A percentile compares a stretch with the other conserved stretches of the same genome.
These are phyloP conservation scores for Pseudogymnoascus sp. DNA, from an alignment of 2,329 filamentous ascomycete genomes.

Conservation along the genomic window DNA sequence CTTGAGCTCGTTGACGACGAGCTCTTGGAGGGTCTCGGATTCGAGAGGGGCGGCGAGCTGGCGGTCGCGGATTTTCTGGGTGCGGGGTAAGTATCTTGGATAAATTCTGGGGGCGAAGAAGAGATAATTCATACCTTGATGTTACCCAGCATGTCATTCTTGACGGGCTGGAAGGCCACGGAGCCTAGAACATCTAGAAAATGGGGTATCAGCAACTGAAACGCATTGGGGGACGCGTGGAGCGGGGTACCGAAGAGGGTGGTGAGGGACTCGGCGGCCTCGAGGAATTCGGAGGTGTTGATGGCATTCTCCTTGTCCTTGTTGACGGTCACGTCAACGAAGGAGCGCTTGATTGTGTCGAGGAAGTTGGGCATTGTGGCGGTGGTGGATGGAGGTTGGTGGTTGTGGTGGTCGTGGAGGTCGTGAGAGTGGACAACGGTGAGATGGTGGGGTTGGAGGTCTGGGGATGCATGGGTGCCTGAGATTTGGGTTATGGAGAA, in stretches of 20 bases:
- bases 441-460: slow-evolving; percentile 4
- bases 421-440: background rate
- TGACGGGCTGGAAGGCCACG: slow-evolving; percentile 81
- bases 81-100: slow-evolving; percentile 7
- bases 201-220: background rate
- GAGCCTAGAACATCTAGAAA: slow-evolving; percentile 52
- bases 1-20: slow-evolving; percentile 81
- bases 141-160: slow-evolving; percentile 85
- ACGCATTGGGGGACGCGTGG: background rate
- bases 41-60: slow-evolving; percentile 69
- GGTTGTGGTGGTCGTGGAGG: background rate
- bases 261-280: slow-evolving; percentile 79
- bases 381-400: slow-evolving; percentile 1
- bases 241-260: slow-evolving; percentile 67
- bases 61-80: slow-evolving; percentile 80
- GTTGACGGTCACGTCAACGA: slow-evolving; percentile 72
- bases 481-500: slow-evolving; percentile 1
- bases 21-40: slow-evolving; percentile 76
- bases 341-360: slow-evolving; percentile 75
- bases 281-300: slow-evolving; percentile 78
- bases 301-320: slow-evolving; percentile 68
- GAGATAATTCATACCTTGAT: slow-evolving; percentile 57
- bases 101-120: background rate
- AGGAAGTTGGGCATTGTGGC: slow-evolving; percentile 56
- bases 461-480: slow-evolving; percentile 5